A percentile compares a stretch with the other conserved stretches of the same genome.
These are phyloP conservation scores for Yamadazyma ubonensis DNA, from an alignment of 805 yeast species.

Conservation along the genomic window DNA sequence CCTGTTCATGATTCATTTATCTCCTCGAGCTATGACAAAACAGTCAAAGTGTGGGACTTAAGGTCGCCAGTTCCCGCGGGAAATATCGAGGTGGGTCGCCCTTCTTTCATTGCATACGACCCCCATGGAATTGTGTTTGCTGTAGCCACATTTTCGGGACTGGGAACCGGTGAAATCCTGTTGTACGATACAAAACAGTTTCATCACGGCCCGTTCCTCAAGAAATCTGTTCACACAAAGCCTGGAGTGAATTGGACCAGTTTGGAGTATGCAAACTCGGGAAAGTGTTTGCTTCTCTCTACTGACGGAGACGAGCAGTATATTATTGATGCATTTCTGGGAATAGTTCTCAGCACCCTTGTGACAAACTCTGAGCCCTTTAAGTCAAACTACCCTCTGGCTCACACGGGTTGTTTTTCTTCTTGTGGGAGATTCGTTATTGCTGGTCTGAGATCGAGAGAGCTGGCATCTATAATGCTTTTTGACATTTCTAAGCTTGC, in stretches of 20 bases:
- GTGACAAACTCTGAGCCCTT: not conserved
- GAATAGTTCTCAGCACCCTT: conserved; percentile 3
- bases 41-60: conserved; percentile 87
- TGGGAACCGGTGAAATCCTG: conserved; percentile 23
- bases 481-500: conserved; percentile 29
- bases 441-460: conserved; percentile 33
- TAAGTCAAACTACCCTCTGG: conserved; percentile 28
- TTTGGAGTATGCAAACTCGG: conserved; percentile 77
- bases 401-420: conserved; percentile 36
- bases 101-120: conserved; percentile 67
- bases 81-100: conserved; percentile 48
- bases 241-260: conserved; percentile 50
- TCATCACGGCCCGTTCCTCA: conserved; percentile 55
- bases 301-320: conserved; percentile 55
- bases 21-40: conserved; percentile 70
- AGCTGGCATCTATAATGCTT: no score
- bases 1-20: conserved; percentile 66
- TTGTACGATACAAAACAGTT: conserved; percentile 62
- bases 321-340: conserved; percentile 58
- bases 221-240: conserved; percentile 17
- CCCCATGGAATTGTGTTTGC: conserved; percentile 85
- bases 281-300: conserved; percentile 59
- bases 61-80: conserved; percentile 68
- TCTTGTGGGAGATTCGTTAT: conserved; percentile 42
- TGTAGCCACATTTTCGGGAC: conserved; percentile 40